Conservation (phyloP, 108 stramenopile genomes). For the Bacterosira constricta region DNA sequence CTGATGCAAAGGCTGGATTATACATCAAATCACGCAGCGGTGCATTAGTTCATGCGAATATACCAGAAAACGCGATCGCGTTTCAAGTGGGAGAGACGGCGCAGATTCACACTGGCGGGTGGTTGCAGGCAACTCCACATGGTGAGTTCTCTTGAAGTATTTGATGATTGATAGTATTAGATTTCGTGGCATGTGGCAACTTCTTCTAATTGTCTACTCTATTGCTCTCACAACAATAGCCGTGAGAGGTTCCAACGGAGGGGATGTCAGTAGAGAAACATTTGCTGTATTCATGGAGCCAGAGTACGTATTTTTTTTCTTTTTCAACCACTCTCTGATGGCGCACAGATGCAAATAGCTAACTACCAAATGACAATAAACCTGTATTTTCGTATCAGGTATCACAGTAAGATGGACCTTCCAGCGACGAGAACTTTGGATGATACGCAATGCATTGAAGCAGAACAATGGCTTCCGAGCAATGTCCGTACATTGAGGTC, state of each 20-base stretch:
- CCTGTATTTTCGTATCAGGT: slow-evolving; percentile 6
- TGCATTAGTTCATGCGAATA: slow-evolving; percentile 56
- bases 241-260: slow-evolving; percentile 62
- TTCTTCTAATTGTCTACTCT: not conserved
- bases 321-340: not conserved
- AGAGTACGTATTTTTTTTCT: slow-evolving; percentile 35
- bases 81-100: slow-evolving; percentile 93
- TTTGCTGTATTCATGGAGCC: slow-evolving; percentile 86
- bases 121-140: slow-evolving; percentile 93
- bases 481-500: slow-evolving; percentile 54
- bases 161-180: not conserved
- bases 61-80: slow-evolving; percentile 75
- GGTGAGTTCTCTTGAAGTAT: slow-evolving; percentile 30
- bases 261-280: slow-evolving; percentile 60
- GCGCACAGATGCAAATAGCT: too few relatives aligned
- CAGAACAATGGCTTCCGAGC: slow-evolving; percentile 45
- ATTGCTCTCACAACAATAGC: slow-evolving; percentile 6
- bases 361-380: not conserved
- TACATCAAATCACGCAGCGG: slow-evolving; percentile 80
- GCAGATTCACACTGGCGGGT: slow-evolving; percentile 91
- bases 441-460: slow-evolving; percentile 55
- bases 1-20: slow-evolving; percentile 73
- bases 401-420: slow-evolving; percentile 53
- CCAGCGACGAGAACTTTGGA: slow-evolving; percentile 58
- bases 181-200: not conserved